Evolutionary conservation across 768 basidiomycete genomes (phyloP).

Genomic region (Botryobasidium botryosum): DNA sequence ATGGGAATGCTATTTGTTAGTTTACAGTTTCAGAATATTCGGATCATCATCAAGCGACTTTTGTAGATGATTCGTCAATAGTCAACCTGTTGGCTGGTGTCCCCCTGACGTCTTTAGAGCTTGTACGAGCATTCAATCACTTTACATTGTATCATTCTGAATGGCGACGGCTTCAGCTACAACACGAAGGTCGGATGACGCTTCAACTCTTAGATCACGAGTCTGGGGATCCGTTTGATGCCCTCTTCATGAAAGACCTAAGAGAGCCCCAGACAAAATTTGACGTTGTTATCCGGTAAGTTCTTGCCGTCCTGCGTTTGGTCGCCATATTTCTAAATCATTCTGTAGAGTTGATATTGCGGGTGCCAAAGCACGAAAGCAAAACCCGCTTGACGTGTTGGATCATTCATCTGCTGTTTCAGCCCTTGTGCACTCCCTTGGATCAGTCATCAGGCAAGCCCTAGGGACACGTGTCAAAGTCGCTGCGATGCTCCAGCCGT

Average conservation of each 20-base stretch:
- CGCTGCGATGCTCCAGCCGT: conserved; percentile 28
- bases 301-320: conserved; percentile 4
- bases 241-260: conserved; percentile 57
- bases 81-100: conserved; percentile 65
- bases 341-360: conserved; percentile 37
- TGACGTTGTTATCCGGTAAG: conserved; percentile 52
- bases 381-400: conserved; percentile 25
- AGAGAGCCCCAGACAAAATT: conserved; percentile 48
- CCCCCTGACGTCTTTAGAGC: conserved; percentile 56
- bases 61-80: conserved; percentile 63
- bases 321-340: neutral
- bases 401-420: conserved; percentile 36
- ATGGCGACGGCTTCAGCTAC: conserved; percentile 31
- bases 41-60: conserved; percentile 13
- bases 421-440: too few relatives aligned
- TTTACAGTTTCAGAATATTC: conserved; percentile 4
- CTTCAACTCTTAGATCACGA: conserved; percentile 40
- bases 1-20: too few relatives aligned
- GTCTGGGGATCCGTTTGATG: conserved; percentile 44
- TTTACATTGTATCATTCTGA: neutral
- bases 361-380: conserved; percentile 26
- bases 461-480: conserved; percentile 59
- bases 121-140: conserved; percentile 31
- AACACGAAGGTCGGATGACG: conserved; percentile 57
- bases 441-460: conserved; percentile 32